phyloP scores from a whole-genome alignment of 257 asterid species.

The Solanum acaule region DNA sequence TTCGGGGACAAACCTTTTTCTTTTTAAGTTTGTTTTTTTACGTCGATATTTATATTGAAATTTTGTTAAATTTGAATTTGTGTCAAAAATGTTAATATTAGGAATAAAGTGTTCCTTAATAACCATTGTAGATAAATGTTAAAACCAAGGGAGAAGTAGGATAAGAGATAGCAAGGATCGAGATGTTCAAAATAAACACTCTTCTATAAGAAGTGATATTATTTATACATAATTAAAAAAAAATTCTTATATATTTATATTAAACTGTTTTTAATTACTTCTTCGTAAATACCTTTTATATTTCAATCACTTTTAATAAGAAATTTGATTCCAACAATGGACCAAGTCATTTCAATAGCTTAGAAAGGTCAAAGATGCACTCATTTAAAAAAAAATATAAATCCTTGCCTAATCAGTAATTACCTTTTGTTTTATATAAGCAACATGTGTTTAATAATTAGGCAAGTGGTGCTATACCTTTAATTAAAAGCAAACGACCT shows the following conservation, averaged over 20 bases:
- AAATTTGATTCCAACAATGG: background rate
- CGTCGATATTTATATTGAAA: fast-evolving
- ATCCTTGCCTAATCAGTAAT: background rate
- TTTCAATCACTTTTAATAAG: too few species aligned
- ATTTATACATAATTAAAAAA: too few species aligned
- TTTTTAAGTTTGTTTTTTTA: fast-evolving
- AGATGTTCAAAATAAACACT: background rate
- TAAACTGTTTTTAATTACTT: too few species aligned
- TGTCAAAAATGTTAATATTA: fast-evolving
- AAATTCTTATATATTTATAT: too few species aligned
- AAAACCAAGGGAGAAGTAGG: too few species aligned
- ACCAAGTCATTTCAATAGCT: background rate
- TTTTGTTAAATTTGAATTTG: fast-evolving
- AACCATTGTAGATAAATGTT: too few species aligned
- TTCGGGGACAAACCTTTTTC: background rate
- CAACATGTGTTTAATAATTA: background rate
- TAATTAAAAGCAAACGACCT: background rate
- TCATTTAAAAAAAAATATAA: background rate
- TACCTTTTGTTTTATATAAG: background rate
- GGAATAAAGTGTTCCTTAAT: fast-evolving
- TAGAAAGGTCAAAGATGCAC: background rate
- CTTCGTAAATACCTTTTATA: too few species aligned
- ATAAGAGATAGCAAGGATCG: too few species aligned
- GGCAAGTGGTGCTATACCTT: background rate
- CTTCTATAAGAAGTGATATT: fast-evolving